Conservation (phyloP, 2,329 filamentous ascomycete genomes). For the Pseudogymnoascus sp. region DNA sequence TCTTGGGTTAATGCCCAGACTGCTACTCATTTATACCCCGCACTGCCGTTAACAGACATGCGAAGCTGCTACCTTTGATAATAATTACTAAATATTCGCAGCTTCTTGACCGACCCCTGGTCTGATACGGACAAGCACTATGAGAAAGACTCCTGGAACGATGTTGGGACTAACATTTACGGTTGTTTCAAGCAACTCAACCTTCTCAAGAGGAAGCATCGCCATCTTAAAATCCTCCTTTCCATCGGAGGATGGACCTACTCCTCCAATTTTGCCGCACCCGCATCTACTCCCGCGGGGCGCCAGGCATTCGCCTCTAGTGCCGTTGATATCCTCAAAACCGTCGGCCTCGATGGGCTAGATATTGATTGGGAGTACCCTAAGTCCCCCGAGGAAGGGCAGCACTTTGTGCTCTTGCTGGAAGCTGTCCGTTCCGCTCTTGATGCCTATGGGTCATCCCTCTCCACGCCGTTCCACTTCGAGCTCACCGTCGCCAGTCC, state of each 20-base stretch:
- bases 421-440: constrained; percentile 47
- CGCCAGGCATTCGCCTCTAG: constrained; percentile 63
- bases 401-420: constrained; percentile 52
- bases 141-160: constrained; percentile 62
- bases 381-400: constrained; percentile 44
- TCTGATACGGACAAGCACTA: constrained; percentile 66
- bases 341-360: constrained; percentile 68
- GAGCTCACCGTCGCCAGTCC: constrained; percentile 58
- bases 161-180: constrained; percentile 71
- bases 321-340: constrained; percentile 66
- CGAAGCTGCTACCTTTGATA: not conserved
- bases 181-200: constrained; percentile 85
- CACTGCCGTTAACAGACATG: not conserved
- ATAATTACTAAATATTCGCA: constrained; percentile 13
- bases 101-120: constrained; percentile 51
- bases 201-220: constrained; percentile 71
- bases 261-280: constrained; percentile 69
- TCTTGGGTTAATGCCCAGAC: not conserved
- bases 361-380: constrained; percentile 66
- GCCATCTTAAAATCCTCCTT: constrained; percentile 75
- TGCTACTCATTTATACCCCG: not conserved
- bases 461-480: constrained; percentile 40
- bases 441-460: constrained; percentile 44
- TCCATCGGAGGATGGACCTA: constrained; percentile 94
- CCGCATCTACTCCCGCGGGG: constrained; percentile 62